Conservation (phyloP, 2,329 filamentous ascomycete species). For the Juglanconis juglandina region DNA sequence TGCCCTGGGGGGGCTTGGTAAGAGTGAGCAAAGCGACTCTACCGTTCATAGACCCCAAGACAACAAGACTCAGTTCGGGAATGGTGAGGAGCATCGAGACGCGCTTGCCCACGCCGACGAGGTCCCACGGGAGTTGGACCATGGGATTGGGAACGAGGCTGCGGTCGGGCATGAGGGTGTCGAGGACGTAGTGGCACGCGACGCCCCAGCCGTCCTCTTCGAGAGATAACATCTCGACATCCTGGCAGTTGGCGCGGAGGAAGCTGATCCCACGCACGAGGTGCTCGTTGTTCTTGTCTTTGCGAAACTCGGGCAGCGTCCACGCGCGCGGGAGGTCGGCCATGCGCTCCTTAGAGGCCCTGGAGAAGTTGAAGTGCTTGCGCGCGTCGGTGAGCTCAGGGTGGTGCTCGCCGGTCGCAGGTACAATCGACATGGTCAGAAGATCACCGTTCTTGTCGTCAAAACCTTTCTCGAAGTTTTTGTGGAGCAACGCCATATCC, state of each 20-base stretch:
- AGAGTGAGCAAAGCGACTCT: constrained; percentile 60
- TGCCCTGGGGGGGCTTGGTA: constrained; percentile 39
- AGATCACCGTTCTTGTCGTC: neutral
- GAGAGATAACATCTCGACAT: constrained; percentile 44
- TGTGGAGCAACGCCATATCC: neutral
- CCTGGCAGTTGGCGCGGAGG: constrained; percentile 47
- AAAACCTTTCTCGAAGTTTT: neutral
- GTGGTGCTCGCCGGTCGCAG: constrained; percentile 3
- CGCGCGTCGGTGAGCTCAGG: neutral
- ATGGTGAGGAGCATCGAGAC: constrained; percentile 63
- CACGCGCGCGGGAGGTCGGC: neutral
- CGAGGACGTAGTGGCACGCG: constrained; percentile 30
- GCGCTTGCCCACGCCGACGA: constrained; percentile 42
- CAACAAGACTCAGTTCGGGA: constrained; percentile 66
- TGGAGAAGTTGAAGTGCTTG: neutral
- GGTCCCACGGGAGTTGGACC: constrained; percentile 23
- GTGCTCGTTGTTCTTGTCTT: neutral
- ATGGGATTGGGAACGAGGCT: constrained; percentile 17
- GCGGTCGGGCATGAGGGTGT: constrained; percentile 23
- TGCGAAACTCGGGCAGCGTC: neutral
- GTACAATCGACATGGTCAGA: constrained; percentile 14
- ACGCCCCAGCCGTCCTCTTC: constrained; percentile 21
- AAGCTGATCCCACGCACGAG: constrained; percentile 25
- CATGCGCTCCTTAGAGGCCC: neutral
- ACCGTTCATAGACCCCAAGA: constrained; percentile 65